These are phyloP conservation scores for Austroboletus festivus DNA, from an alignment of 768 basidiomycete species.

Conservation along the genomic window DNA sequence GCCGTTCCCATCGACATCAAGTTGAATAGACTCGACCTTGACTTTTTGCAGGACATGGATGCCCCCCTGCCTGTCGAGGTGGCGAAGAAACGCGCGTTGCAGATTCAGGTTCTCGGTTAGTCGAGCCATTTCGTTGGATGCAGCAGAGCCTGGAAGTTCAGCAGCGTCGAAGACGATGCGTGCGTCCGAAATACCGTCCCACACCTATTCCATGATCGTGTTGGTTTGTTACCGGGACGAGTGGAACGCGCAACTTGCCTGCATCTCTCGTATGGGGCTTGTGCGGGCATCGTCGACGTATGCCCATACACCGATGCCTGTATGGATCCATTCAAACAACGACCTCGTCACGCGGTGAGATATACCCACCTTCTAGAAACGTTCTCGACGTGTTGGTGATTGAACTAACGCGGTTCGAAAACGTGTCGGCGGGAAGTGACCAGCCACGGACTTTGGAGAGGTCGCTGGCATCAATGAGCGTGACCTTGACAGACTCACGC, in stretches of 20 bases:
- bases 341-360: background rate
- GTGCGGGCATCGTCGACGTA: slow-evolving; percentile 68
- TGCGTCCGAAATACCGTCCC: slow-evolving; percentile 87
- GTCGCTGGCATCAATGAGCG: slow-evolving; percentile 81
- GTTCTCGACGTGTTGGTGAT: slow-evolving; percentile 71
- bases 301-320: slow-evolving; percentile 84
- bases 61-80: slow-evolving; percentile 48
- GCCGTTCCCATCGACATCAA: slow-evolving; percentile 43
- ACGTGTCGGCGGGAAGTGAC: slow-evolving; percentile 51
- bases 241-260: slow-evolving; percentile 45
- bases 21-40: slow-evolving; percentile 68
- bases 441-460: slow-evolving; percentile 66
- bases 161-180: slow-evolving; percentile 68
- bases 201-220: slow-evolving; percentile 51
- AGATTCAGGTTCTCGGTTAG: slow-evolving; percentile 93
- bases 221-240: background rate
- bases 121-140: slow-evolving; percentile 62
- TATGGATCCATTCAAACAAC: background rate
- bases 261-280: slow-evolving; percentile 77
- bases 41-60: slow-evolving; percentile 69
- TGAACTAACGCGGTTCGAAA: slow-evolving; percentile 84
- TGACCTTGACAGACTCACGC: slow-evolving; percentile 54
- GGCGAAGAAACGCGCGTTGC: slow-evolving; percentile 75
- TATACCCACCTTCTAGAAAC: slow-evolving; percentile 59
- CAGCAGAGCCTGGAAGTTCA: slow-evolving; percentile 35